Conservation (phyloP, 805 yeast genomes). For the Saturnispora dispora region DNA sequence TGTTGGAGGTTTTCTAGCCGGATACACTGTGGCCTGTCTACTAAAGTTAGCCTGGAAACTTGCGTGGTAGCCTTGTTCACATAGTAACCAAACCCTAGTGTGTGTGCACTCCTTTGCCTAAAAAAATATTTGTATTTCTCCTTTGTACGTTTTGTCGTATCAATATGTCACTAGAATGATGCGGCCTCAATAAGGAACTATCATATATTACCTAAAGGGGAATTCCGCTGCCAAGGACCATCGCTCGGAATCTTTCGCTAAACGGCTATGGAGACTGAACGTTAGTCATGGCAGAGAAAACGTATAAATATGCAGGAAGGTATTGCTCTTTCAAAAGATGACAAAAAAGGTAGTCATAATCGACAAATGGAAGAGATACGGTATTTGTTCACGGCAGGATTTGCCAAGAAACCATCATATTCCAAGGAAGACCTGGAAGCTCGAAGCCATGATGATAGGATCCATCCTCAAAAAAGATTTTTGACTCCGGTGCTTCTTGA, state of each 20-base stretch:
- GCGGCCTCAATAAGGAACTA: neutral
- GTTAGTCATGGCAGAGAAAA: neutral
- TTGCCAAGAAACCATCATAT: constrained; percentile 3
- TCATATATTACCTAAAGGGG: neutral
- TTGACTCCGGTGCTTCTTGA: constrained; percentile 26
- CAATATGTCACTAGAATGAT: neutral
- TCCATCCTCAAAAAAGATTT: constrained; percentile 29
- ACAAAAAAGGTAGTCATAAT: neutral
- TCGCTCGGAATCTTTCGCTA: neutral
- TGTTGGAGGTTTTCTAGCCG: neutral
- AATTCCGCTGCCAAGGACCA: neutral
- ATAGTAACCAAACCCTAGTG: no score
- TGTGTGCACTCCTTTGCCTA: neutral
- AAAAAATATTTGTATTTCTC: neutral
- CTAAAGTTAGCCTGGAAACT: neutral
- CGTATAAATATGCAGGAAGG: neutral
- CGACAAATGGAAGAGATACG: constrained; percentile 3
- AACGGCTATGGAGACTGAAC: neutral
- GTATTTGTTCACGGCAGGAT: constrained; percentile 3
- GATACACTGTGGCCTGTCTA: neutral
- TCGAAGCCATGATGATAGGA: constrained; percentile 15
- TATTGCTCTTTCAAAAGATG: neutral
- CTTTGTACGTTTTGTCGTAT: neutral
- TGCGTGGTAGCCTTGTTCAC: neutral
- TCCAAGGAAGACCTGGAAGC: constrained; percentile 14